Evolutionary conservation across 768 basidiomycete species (phyloP).

Genomic region (Russula lepida): DNA sequence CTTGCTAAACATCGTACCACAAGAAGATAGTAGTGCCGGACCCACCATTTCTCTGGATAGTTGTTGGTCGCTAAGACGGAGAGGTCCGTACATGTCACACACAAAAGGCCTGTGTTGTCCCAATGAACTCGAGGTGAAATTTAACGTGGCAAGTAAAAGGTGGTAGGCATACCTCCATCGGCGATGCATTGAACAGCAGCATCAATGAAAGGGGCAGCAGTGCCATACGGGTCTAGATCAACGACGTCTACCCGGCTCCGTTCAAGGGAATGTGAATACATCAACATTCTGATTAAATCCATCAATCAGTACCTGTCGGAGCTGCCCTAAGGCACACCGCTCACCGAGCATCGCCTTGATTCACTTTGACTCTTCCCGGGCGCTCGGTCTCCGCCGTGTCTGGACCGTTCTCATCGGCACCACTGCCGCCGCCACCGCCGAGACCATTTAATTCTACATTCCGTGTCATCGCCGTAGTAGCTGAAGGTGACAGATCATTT

Average conservation of each 20-base stretch:
- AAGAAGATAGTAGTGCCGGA: background rate
- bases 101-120: constrained; percentile 59
- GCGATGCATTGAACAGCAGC: constrained; percentile 82
- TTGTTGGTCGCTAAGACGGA: constrained; percentile 89
- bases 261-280: constrained; percentile 82
- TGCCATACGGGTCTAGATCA: constrained; percentile 98
- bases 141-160: background rate
- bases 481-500: constrained; percentile 82
- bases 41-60: constrained; percentile 93
- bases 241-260: constrained; percentile 78
- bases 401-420: constrained; percentile 12
- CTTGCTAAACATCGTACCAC: background rate
- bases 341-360: constrained; percentile 93
- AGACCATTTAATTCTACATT: constrained; percentile 82
- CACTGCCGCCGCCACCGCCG: constrained; percentile 28
- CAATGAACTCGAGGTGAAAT: background rate
- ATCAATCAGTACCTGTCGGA: background rate
- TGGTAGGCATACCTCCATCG: constrained; percentile 63
- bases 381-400: constrained; percentile 1
- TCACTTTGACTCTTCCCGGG: constrained; percentile 61
- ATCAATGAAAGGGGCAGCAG: constrained; percentile 94
- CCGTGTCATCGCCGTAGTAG: constrained; percentile 74
- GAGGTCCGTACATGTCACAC: constrained; percentile 94
- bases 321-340: constrained; percentile 14
- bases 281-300: constrained; percentile 50